These are phyloP conservation scores for Mesembryanthemum crystallinum DNA, from an alignment of 148 eudicot genomes.

Conservation along the genomic window DNA sequence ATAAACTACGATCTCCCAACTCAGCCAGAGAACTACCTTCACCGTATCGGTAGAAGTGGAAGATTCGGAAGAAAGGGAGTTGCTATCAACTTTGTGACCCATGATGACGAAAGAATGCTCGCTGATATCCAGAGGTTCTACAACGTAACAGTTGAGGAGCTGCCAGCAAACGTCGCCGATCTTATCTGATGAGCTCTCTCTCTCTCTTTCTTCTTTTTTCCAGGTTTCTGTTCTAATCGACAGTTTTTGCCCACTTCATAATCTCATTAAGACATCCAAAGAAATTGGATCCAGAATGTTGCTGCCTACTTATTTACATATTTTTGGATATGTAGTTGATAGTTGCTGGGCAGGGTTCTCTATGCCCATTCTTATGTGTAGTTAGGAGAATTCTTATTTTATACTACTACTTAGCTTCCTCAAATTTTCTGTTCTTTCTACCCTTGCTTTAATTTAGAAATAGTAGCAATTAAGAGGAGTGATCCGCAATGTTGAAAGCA, in stretches of 20 bases:
- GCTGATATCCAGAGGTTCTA: constrained; percentile 50
- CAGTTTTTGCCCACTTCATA: neutral
- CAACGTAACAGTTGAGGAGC: constrained; percentile 43
- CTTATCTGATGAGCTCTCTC: constrained; percentile 26
- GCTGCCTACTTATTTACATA: neutral
- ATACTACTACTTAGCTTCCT: neutral
- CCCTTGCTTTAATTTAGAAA: neutral
- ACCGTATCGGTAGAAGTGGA: constrained; percentile 48
- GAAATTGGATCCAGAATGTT: neutral
- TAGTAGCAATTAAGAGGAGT: neutral
- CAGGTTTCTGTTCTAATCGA: constrained; percentile 6
- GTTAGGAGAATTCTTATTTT: neutral
- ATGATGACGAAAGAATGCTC: constrained; percentile 44
- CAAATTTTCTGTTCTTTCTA: neutral
- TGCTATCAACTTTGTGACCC: constrained; percentile 47
- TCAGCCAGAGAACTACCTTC: constrained; percentile 50
- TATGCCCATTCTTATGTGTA: neutral
- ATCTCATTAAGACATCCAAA: constrained; percentile 11
- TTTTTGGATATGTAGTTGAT: constrained; percentile 10
- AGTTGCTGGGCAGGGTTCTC: neutral
- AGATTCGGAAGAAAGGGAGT: constrained; percentile 53
- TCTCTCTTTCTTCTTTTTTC: neutral
- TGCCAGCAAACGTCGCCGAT: constrained; percentile 47
- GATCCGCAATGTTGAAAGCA: constrained; percentile 9
- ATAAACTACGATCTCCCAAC: constrained; percentile 52